Evolutionary conservation across 1,284 basidiomycete species (phyloP).

Genomic region (Ceratobasidium papillatum): DNA sequence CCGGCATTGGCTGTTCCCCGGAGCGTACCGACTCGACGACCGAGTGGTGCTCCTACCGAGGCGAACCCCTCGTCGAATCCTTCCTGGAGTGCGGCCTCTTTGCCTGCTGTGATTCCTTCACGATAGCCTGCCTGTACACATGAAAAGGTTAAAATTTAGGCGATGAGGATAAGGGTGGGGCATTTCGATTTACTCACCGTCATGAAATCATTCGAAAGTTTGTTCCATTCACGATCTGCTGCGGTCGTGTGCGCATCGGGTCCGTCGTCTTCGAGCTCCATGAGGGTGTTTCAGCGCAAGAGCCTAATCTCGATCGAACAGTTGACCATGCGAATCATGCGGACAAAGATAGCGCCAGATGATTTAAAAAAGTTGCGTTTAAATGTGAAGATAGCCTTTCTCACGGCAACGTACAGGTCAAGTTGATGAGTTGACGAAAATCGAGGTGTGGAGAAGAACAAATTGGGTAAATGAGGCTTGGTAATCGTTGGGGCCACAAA

Average conservation of each 20-base stretch:
- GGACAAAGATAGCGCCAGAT: not conserved
- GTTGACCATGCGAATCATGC: not conserved
- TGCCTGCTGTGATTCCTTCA: slow-evolving; percentile 86
- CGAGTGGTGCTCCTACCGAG: slow-evolving; percentile 72
- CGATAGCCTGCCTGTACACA: slow-evolving; percentile 78
- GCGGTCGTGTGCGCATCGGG: not conserved
- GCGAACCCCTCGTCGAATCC: slow-evolving; percentile 86
- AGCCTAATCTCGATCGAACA: not conserved
- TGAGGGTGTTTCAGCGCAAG: slow-evolving; percentile 17
- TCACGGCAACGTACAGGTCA: not conserved
- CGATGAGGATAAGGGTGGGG: no score
- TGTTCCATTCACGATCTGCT: slow-evolving; percentile 44
- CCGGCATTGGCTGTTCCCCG: slow-evolving; percentile 72
- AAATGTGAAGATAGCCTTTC: not conserved
- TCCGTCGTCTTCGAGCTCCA: slow-evolving; percentile 40
- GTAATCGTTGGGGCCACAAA: not conserved
- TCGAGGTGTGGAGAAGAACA: not conserved
- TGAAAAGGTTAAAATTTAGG: not conserved
- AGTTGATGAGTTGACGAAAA: not conserved
- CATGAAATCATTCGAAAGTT: slow-evolving; percentile 41
- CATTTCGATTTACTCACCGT: slow-evolving; percentile 26
- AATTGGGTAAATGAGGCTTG: not conserved
- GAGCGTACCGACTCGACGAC: slow-evolving; percentile 73
- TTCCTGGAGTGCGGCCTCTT: slow-evolving; percentile 77
- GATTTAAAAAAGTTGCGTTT: not conserved